Percentiles rank a stretch among this genome's conserved stretches.
Conservation (phyloP, 257 asterid species). For the Ballota nigra region DNA sequence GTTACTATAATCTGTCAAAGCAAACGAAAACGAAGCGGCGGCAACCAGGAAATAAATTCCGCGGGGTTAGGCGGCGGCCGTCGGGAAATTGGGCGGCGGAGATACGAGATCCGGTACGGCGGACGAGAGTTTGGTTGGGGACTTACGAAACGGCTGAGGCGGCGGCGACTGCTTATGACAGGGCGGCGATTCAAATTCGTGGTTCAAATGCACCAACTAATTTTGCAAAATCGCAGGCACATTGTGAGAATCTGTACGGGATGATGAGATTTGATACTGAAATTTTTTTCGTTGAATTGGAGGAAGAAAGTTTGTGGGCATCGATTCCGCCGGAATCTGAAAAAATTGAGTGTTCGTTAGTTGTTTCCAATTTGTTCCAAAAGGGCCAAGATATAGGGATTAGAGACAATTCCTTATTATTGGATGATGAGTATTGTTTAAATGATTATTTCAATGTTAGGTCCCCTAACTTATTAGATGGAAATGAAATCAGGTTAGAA, state of each 20-base stretch:
- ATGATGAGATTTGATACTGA: constrained; percentile 26
- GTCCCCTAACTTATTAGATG: constrained; percentile 39
- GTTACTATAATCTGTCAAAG: not conserved
- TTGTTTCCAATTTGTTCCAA: not conserved
- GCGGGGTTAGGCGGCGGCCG: constrained; percentile 73
- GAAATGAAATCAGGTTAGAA: constrained; percentile 19
- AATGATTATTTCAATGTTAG: constrained; percentile 37
- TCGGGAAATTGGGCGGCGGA: constrained; percentile 91
- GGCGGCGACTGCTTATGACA: constrained; percentile 65
- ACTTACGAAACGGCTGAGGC: constrained; percentile 68
- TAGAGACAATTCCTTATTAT: constrained; percentile 14
- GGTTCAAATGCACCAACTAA: constrained; percentile 61
- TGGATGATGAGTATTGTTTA: constrained; percentile 36
- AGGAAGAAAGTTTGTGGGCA: not conserved
- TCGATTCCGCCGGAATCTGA: not conserved
- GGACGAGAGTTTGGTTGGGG: constrained; percentile 62
- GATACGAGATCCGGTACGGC: constrained; percentile 56
- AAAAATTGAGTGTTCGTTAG: not conserved
- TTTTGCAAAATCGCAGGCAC: constrained; percentile 27
- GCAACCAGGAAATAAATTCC: constrained; percentile 33
- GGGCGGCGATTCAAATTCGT: constrained; percentile 53
- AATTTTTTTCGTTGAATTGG: not conserved
- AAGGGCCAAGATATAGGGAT: constrained; percentile 1
- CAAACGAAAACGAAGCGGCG: constrained; percentile 8
- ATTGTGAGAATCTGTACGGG: constrained; percentile 1